Evolutionary conservation across 2,329 filamentous ascomycete genomes (phyloP).

Genomic region (Botrytis pseudocinerea): DNA sequence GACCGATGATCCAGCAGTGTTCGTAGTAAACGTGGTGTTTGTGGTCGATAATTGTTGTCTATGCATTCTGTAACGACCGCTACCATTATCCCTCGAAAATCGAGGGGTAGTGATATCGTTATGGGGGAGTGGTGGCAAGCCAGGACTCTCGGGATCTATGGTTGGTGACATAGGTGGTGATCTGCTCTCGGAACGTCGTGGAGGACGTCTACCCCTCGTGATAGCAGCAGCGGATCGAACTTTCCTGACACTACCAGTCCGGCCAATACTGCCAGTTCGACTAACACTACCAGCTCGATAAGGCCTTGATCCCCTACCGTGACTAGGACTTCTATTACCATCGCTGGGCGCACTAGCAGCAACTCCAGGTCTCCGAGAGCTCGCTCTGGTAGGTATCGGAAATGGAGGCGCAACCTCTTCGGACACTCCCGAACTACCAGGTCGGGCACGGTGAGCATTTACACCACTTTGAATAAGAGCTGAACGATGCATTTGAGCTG

Average conservation of each 20-base stretch:
- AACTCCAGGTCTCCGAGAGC: conserved; percentile 72
- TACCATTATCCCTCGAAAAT: conserved; percentile 44
- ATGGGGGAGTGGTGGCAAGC: conserved; percentile 69
- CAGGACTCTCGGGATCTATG: conserved; percentile 67
- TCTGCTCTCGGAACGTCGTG: conserved; percentile 53
- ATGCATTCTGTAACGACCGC: conserved; percentile 48
- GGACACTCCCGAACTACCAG: conserved; percentile 64
- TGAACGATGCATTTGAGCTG: conserved; percentile 68
- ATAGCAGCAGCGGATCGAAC: conserved; percentile 80
- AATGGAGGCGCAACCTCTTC: conserved; percentile 73
- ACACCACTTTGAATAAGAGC: conserved; percentile 81
- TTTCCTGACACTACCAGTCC: conserved; percentile 68
- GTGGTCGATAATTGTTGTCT: conserved; percentile 62
- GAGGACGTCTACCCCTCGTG: conserved; percentile 52
- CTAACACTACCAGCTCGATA: conserved; percentile 66
- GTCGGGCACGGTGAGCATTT: conserved; percentile 63
- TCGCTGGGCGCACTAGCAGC: conserved; percentile 67
- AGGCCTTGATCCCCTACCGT: conserved; percentile 52
- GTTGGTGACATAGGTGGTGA: conserved; percentile 68
- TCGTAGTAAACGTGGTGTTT: conserved; percentile 46
- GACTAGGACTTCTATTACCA: conserved; percentile 76
- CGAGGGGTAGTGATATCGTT: conserved; percentile 69
- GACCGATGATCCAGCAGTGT: conserved; percentile 30
- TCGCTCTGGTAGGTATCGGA: conserved; percentile 85
- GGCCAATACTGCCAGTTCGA: conserved; percentile 58